Evolutionary conservation across 139 green algal genomes (phyloP).

Genomic region (Auxenochlorella pyrenoidosa): DNA sequence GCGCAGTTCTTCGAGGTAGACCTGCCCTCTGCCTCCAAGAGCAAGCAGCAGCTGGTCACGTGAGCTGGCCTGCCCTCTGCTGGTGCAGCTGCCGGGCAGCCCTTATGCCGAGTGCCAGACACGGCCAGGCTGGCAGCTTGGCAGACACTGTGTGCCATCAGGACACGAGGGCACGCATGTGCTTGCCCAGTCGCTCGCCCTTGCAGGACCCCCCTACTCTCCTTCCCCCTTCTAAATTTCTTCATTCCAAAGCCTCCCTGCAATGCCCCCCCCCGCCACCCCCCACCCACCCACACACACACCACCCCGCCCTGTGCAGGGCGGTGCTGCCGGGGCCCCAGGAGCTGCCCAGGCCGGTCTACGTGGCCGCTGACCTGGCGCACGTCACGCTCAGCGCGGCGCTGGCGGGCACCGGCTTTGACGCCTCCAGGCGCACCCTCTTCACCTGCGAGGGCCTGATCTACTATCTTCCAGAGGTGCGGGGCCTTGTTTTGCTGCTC

Average conservation of each 20-base stretch:
- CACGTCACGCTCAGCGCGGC: conserved; percentile 53
- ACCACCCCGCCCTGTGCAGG: not conserved
- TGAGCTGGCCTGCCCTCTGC: too few relatives aligned
- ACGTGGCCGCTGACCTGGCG: conserved; percentile 69
- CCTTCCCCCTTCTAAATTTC: too few relatives aligned
- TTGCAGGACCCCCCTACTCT: too few relatives aligned
- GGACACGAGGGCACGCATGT: too few relatives aligned
- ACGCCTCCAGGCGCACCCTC: conserved; percentile 55
- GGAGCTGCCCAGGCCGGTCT: conserved; percentile 61
- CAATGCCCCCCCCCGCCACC: too few relatives aligned
- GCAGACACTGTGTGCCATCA: too few relatives aligned
- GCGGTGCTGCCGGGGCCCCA: conserved; percentile 45
- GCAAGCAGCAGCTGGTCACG: conserved; percentile 67
- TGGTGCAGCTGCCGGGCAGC: too few relatives aligned
- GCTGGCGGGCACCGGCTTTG: conserved; percentile 61
- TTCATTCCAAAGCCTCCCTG: too few relatives aligned
- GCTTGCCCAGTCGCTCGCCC: too few relatives aligned
- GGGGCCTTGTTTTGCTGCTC: too few relatives aligned
- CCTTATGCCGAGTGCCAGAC: too few relatives aligned
- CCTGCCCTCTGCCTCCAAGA: conserved; percentile 63
- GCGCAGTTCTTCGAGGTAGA: conserved; percentile 74
- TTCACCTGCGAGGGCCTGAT: conserved; percentile 76
- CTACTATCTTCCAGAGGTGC: conserved; percentile 71
- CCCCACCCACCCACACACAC: not conserved
- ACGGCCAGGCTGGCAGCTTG: too few relatives aligned